Conservation (phyloP, 116 monocot species). For the Phalaenopsis hybrid region DNA sequence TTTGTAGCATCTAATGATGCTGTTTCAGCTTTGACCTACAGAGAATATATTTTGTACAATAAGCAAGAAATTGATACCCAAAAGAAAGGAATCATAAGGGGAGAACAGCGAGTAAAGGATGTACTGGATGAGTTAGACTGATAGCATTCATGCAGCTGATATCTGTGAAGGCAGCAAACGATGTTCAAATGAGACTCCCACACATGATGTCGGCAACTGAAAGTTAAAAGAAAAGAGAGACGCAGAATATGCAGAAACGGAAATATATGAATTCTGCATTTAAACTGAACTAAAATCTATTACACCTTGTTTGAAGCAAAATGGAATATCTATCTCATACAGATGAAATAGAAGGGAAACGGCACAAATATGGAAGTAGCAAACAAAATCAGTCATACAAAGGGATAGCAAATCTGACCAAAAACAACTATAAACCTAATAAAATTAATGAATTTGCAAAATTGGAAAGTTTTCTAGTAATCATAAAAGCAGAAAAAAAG, state of each 20-base stretch:
- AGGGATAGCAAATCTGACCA: too few relatives aligned
- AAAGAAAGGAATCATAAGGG: neutral
- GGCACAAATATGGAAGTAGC: neutral
- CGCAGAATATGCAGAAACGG: neutral
- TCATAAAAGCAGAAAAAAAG: too few relatives aligned
- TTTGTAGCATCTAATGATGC: constrained; percentile 76
- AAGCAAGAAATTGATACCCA: neutral
- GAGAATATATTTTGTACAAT: neutral
- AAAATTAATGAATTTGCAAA: too few relatives aligned
- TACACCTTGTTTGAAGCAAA: neutral
- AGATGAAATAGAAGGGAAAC: neutral
- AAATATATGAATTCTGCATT: neutral
- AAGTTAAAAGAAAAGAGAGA: neutral
- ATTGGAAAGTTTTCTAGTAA: too few relatives aligned
- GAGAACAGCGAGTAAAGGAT: neutral
- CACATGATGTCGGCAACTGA: neutral
- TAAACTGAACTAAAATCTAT: neutral
- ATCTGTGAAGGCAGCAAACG: constrained; percentile 15
- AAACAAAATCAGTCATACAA: too few relatives aligned
- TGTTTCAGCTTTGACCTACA: constrained; percentile 49
- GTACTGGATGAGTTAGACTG: constrained; percentile 14
- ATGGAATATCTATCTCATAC: neutral
- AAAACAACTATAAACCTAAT: too few relatives aligned
- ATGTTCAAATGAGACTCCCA: neutral
- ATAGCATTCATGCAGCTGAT: constrained; percentile 15